Base-by-base conservation (phyloP, 306 rosid species). In the Senna tora region DNA sequence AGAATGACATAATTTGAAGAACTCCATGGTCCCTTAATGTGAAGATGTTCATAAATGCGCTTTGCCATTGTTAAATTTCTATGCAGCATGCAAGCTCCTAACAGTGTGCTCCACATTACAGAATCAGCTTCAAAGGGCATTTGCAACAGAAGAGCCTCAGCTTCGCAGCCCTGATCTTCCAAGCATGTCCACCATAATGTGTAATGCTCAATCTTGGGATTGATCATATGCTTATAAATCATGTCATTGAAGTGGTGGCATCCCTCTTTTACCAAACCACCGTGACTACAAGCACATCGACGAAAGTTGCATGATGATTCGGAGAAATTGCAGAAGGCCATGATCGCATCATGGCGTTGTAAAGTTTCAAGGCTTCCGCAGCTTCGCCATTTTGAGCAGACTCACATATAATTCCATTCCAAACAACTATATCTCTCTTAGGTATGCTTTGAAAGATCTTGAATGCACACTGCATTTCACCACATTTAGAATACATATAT, bases 181-280 rank as follows among this genome's bases (percentile, higher is more conserved):
- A 51, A 76, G 52, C 57, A 81, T 42, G 54, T 81, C 84, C 21
- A 72, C 81, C 75, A 81, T 76, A 30, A 81, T 59, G 81, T 79
- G 7, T 72, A 81, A 36, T 81, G 84, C 71, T 81, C 81, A 72
- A 81, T 76, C 52, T 63, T 72, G 50, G 81, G 84, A 14, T 32
- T 20, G 38, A 75, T 56, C 59, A 60, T 67, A 41, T 80, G 65
- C 49, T 75, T 51, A 49, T 58, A 41, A 46, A 71, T 51, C 78
- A 76, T 76, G 13, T 41, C 56, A 32, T 72, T 65, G 55, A 81
- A 81, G 72, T 72, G 56, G 39, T 60, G 73, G 62, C 78, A 71
- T 11, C 84, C 78, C 58, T 81, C 81, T 43, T 54, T 8, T 12
- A 81, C 36, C 67, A 81, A 22, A 51, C 81, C 81, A 4, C 66